Evolutionary conservation across 768 basidiomycete genomes (phyloP).

Genomic region (Podaxis sp.): DNA sequence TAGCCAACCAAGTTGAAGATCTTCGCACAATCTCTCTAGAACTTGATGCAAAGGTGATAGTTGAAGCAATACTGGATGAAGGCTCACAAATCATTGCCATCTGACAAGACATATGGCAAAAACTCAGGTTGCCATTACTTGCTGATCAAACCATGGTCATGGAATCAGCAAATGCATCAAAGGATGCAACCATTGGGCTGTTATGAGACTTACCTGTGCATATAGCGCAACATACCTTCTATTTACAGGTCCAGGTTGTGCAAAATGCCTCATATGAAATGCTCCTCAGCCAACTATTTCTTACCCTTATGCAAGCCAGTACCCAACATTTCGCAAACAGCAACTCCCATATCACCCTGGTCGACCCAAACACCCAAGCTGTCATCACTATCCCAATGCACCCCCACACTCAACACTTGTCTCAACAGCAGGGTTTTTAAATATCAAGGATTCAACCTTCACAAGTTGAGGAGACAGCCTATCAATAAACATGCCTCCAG

Average conservation of each 20-base stretch:
- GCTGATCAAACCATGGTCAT: constrained; percentile 20
- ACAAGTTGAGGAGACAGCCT: no score
- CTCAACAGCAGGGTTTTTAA: no score
- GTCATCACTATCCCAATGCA: constrained; percentile 16
- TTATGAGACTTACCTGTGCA: constrained; percentile 17
- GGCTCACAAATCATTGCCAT: constrained; percentile 20
- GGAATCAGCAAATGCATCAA: constrained; percentile 20
- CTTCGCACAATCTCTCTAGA: constrained; percentile 15
- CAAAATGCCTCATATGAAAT: constrained; percentile 22
- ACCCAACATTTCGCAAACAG: constrained; percentile 13
- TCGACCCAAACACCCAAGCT: constrained; percentile 17
- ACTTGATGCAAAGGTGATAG: constrained; percentile 5
- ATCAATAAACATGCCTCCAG: no score
- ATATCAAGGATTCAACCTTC: no score
- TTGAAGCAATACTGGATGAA: constrained; percentile 19
- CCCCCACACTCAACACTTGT: no score
- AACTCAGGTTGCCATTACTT: constrained; percentile 10
- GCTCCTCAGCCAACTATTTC: neutral
- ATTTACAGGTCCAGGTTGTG: constrained; percentile 23
- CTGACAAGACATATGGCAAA: constrained; percentile 19
- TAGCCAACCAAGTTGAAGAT: constrained; percentile 17
- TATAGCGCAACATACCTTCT: constrained; percentile 19
- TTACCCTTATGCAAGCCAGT: constrained; percentile 14
- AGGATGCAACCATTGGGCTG: constrained; percentile 18
- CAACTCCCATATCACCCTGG: constrained; percentile 7